Percentiles rank a stretch among this genome's conserved stretches.
These are phyloP conservation scores for Myrica gale DNA, from an alignment of 306 rosid species.

Conservation along the genomic window DNA sequence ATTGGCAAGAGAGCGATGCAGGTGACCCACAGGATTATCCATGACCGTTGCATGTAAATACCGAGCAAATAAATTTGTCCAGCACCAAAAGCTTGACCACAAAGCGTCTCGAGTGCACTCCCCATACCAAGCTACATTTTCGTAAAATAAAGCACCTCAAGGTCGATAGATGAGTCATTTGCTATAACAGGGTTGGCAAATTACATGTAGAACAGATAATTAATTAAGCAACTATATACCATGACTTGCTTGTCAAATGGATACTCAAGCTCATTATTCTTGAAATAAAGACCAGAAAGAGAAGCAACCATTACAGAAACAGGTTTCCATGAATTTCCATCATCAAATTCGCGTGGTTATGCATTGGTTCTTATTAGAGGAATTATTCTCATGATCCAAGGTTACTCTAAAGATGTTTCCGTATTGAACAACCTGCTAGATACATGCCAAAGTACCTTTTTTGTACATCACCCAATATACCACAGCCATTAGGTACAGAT, in stretches of 20 bases:
- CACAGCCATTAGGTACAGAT: no score
- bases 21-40: constrained; percentile 53
- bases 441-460: no score
- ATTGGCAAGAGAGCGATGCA: constrained; percentile 58
- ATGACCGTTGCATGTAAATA: constrained; percentile 86
- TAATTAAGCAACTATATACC: background rate
- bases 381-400: background rate
- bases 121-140: constrained; percentile 78
- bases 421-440: no score
- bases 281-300: background rate
- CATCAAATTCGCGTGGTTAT: background rate
- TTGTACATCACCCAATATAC: no score
- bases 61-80: constrained; percentile 78
- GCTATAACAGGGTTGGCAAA: no score
- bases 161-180: background rate
- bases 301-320: background rate
- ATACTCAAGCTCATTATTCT: background rate
- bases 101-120: constrained; percentile 82
- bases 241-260: background rate
- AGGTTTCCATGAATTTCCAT: background rate
- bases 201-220: background rate
- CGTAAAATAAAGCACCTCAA: background rate
- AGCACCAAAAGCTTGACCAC: constrained; percentile 96
- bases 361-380: background rate
- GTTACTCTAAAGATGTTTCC: no score